phyloP scores from a whole-genome alignment of 2,329 filamentous ascomycete genomes.

The Cladophialophora psammophila region DNA sequence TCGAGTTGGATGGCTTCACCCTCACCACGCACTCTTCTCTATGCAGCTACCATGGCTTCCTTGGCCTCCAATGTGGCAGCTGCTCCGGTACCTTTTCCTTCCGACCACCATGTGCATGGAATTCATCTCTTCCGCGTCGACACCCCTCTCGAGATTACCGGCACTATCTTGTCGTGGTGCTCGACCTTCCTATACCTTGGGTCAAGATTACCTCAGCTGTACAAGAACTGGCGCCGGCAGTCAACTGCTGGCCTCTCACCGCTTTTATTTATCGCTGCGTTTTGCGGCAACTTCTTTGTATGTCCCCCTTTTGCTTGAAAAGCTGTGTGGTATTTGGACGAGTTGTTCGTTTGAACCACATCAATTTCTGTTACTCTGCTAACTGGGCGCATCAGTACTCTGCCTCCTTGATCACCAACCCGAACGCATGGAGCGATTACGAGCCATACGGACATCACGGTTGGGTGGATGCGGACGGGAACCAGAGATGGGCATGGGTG shows the following conservation, averaged over 20 bases:
- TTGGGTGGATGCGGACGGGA: slow-evolving; percentile 66
- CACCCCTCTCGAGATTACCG: slow-evolving; percentile 52
- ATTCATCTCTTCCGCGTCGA: slow-evolving; percentile 41
- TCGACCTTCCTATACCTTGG: slow-evolving; percentile 65
- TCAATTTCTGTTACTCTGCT: neutral
- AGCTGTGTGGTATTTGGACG: neutral
- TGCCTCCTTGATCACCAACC: slow-evolving; percentile 67
- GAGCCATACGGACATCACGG: slow-evolving; percentile 64
- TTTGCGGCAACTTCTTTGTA: slow-evolving; percentile 69
- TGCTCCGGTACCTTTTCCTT: slow-evolving; percentile 40
- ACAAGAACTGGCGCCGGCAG: slow-evolving; percentile 69
- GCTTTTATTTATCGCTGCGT: slow-evolving; percentile 70
- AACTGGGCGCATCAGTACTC: slow-evolving; percentile 56
- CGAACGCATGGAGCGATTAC: slow-evolving; percentile 67
- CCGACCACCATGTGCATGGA: slow-evolving; percentile 34
- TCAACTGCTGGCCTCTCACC: slow-evolving; percentile 70
- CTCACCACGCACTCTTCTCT: slow-evolving; percentile 54
- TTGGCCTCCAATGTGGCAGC: slow-evolving; percentile 53
- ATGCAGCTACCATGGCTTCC: slow-evolving; percentile 55
- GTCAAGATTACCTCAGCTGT: slow-evolving; percentile 69
- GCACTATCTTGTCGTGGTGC: slow-evolving; percentile 63
- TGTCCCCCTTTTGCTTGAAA: neutral
- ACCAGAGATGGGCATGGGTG: slow-evolving; percentile 63
- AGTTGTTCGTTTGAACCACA: neutral
- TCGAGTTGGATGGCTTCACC: slow-evolving; percentile 40